These are phyloP conservation scores for Chenopodium album DNA, from an alignment of 148 eudicot species.

Conservation along the genomic window DNA sequence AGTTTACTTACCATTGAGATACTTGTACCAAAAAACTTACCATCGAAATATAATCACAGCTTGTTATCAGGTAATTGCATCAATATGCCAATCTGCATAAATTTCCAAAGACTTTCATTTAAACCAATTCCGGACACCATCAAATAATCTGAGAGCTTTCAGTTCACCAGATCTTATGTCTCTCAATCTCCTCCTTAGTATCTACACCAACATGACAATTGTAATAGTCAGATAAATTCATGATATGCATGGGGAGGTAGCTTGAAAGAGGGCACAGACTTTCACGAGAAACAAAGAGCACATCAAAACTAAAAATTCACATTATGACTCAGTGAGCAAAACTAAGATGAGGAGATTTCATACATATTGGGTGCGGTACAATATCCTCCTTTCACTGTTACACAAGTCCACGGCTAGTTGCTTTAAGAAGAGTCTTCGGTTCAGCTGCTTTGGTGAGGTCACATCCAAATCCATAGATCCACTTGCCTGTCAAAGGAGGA, in stretches of 20 bases:
- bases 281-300: neutral
- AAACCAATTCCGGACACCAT: slow-evolving; percentile 64
- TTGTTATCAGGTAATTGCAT: neutral
- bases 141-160: slow-evolving; percentile 65
- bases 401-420: slow-evolving; percentile 94
- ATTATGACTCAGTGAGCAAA: neutral
- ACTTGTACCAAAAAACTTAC: neutral
- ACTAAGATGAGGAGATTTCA: slow-evolving; percentile 18
- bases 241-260: neutral
- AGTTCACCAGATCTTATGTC: slow-evolving; percentile 86
- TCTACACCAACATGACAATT: slow-evolving; percentile 43
- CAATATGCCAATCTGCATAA: neutral
- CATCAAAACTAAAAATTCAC: neutral
- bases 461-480: slow-evolving; percentile 97
- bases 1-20: neutral
- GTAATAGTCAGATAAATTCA: slow-evolving; percentile 4
- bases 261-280: neutral
- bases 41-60: neutral
- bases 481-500: slow-evolving; percentile 57
- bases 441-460: slow-evolving; percentile 91
- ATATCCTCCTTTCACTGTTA: slow-evolving; percentile 83
- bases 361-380: slow-evolving; percentile 91
- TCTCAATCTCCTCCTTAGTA: slow-evolving; percentile 79
- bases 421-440: slow-evolving; percentile 78
- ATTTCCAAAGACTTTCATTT: slow-evolving; percentile 35